phyloP scores from a whole-genome alignment of 345 rosid genomes.

The Lepidium didymum region DNA sequence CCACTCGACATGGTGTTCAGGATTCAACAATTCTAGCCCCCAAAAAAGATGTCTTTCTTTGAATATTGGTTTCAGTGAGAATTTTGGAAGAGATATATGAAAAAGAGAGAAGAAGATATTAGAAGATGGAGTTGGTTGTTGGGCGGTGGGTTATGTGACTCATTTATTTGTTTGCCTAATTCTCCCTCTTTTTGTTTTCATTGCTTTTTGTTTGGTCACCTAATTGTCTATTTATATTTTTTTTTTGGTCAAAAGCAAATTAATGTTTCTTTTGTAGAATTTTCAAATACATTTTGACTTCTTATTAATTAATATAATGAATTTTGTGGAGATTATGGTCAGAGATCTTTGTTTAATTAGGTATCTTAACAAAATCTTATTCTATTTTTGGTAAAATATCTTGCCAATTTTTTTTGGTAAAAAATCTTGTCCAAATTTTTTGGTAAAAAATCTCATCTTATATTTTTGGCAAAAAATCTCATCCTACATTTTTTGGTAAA shows the following conservation, averaged over 20 bases:
- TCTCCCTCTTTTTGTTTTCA: constrained; percentile 19
- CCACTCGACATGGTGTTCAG: constrained; percentile 29
- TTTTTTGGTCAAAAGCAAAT: not conserved
- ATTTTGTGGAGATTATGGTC: not conserved
- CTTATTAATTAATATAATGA: not conserved
- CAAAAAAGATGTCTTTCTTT: not conserved
- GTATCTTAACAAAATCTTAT: not conserved
- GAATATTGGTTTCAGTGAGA: not conserved
- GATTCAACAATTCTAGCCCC: not conserved
- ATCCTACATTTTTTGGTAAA: too few relatives aligned
- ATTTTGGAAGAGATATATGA: not conserved
- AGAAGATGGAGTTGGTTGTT: constrained; percentile 11
- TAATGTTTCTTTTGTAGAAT: not conserved
- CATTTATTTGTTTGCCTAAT: constrained; percentile 28
- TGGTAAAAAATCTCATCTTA: too few relatives aligned
- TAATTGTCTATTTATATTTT: not conserved
- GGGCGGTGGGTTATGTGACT: constrained; percentile 14
- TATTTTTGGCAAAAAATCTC: too few relatives aligned
- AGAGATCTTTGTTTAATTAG: not conserved
- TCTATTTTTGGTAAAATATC: too few relatives aligned
- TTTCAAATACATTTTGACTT: not conserved
- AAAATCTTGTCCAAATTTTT: too few relatives aligned
- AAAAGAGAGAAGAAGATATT: not conserved
- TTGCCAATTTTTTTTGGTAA: too few relatives aligned
- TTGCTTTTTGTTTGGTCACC: constrained; percentile 20